Evolutionary conservation across 441 rosid species (phyloP).

Genomic region (Gossypium aridum): DNA sequence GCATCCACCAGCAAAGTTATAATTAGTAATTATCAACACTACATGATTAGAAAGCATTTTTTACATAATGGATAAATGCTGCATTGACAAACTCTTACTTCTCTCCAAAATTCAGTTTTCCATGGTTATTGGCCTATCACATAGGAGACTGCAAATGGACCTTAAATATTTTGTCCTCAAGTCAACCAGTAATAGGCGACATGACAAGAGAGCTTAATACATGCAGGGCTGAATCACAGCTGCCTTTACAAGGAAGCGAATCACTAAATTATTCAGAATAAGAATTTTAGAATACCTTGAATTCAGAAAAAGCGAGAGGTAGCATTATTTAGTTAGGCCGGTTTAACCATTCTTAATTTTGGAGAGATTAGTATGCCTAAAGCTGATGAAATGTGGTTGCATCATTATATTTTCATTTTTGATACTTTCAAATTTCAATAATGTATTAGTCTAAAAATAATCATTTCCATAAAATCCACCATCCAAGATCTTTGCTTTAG

Average conservation of each 20-base stretch:
- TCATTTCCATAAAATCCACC: neutral
- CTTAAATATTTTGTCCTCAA: neutral
- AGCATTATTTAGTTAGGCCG: neutral
- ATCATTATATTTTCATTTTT: neutral
- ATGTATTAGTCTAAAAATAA: neutral
- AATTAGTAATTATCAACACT: neutral
- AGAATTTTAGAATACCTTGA: neutral
- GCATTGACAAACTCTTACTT: neutral
- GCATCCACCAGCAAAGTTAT: slow-evolving; percentile 3
- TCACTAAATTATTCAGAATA: neutral
- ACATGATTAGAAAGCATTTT: neutral
- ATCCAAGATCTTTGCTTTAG: neutral
- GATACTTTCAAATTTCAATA: neutral
- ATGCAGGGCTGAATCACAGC: neutral
- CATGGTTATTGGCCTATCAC: neutral
- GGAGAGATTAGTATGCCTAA: neutral
- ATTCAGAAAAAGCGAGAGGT: neutral
- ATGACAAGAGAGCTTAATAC: neutral
- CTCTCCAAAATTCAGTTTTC: neutral
- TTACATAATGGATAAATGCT: neutral
- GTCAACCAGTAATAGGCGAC: neutral
- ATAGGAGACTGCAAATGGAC: neutral
- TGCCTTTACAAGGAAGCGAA: neutral
- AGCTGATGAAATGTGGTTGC: neutral
- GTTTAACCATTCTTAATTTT: neutral